Evolutionary conservation across 139 green algal species (phyloP).

Genomic region (Chlorella sp.): DNA sequence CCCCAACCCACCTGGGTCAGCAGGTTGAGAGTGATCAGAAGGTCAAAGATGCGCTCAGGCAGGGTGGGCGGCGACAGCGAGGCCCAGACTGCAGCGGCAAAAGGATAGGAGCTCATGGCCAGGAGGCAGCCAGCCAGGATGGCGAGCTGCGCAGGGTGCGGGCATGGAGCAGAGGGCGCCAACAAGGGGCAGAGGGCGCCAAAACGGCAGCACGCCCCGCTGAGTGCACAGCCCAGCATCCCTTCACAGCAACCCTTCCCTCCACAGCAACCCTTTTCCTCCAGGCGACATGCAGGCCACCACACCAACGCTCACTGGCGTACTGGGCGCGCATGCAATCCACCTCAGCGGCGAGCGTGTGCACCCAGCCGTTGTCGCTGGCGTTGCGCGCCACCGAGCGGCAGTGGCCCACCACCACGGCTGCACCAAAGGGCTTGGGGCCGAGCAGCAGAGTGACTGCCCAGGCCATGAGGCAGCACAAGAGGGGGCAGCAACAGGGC

Average conservation of each 20-base stretch:
- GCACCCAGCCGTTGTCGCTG: constrained; percentile 7
- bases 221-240: no score
- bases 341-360: constrained; percentile 3
- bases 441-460: no score
- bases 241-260: no score
- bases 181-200: no score
- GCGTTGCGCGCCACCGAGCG: not conserved
- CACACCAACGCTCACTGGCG: not conserved
- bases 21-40: not conserved
- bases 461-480: not conserved
- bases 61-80: not conserved
- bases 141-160: no score
- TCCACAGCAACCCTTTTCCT: not conserved
- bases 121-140: no score
- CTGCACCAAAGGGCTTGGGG: not conserved
- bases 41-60: not conserved
- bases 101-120: no score
- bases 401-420: not conserved
- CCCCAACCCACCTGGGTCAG: not conserved
- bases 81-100: not conserved
- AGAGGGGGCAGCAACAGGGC: not conserved
- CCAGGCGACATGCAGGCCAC: not conserved
- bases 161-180: no score
- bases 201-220: no score
- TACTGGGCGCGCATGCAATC: constrained; percentile 15